Percentiles rank a stretch among this genome's conserved stretches.
phyloP scores from a whole-genome alignment of 2,329 filamentous ascomycete genomes.

The Fonsecaea nubica region DNA sequence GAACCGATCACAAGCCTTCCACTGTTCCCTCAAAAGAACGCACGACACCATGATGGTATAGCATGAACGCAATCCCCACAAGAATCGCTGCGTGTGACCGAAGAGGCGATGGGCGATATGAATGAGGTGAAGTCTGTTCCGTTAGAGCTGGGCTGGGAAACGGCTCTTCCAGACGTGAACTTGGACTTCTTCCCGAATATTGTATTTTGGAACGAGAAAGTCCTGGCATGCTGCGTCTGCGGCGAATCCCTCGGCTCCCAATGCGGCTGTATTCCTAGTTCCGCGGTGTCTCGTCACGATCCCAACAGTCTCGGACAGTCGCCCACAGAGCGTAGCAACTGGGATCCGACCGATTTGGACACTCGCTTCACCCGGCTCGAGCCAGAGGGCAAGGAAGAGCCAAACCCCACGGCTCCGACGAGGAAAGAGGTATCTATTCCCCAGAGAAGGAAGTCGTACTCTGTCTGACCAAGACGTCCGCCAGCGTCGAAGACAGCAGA shows the following conservation, averaged over 20 bases:
- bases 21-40: background rate
- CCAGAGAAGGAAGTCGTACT: background rate
- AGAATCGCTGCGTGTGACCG: background rate
- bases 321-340: background rate
- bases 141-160: background rate
- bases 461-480: slow-evolving; percentile 5
- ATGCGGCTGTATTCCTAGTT: slow-evolving; percentile 5
- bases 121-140: background rate
- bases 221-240: slow-evolving; percentile 8
- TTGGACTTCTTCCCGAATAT: background rate
- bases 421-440: slow-evolving; percentile 12
- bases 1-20: background rate
- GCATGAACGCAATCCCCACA: background rate
- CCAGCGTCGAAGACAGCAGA: slow-evolving; percentile 22
- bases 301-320: background rate
- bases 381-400: slow-evolving; percentile 8
- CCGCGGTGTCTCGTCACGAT: background rate
- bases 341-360: background rate
- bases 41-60: background rate
- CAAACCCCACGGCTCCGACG: slow-evolving; percentile 1
- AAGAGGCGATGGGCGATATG: background rate
- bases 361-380: background rate
- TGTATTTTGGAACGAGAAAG: slow-evolving; percentile 2
- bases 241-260: slow-evolving; percentile 4
- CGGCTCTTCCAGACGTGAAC: background rate